Base-by-base conservation (phyloP, 2,329 filamentous ascomycete species). In the Harringtonia aguacate region DNA sequence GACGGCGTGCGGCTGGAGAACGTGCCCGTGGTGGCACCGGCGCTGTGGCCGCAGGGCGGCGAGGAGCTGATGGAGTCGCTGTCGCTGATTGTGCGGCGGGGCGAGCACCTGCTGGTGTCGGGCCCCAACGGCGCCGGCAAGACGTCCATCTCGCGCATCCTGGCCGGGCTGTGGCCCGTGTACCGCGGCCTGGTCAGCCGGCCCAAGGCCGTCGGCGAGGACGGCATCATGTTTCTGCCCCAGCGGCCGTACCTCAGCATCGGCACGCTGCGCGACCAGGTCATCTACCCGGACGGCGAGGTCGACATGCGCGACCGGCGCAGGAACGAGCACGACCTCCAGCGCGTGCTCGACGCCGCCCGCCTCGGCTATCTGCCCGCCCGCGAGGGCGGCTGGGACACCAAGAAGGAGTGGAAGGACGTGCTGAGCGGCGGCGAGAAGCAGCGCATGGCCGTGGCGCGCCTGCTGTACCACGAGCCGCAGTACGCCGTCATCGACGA, bases 161-260 rank as follows among this genome's bases (percentile, higher is more conserved):
- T 95, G 8, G 88, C 90, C 0, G 92, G 92, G 1, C 70, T 98
- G 10, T 98, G 94, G 92, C 94, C 92, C 1, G 84, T 94, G 1
- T 98, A 97, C 60, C 84, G 92, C 36, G 92, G 92, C 3, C 72
- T 98, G 3, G 86, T 95, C 17, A 94, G 85, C 46, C 79, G 89
- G 2, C 90, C 92, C 3, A 86, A 92, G 56, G 74, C 69, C 33
- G 76, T 78, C 35, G 88, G 88, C 33, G 74, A 82, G 49, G 90
- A 97, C 52, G 92, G 92, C 47, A 94, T 98, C 66, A 97, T 98
- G 89, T 97, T 98, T 65, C 73, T 98, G 12, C 92, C 92, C 0
- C 92, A 98, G 61, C 76, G 90, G 15, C 88, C 90, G 0, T 97
- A 97, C 56, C 76, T 97, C 29, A 90, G 82, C 60, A 84, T 90